phyloP scores from a whole-genome alignment of 2,329 filamentous ascomycete species.

The Aspergillus brasiliensis region DNA sequence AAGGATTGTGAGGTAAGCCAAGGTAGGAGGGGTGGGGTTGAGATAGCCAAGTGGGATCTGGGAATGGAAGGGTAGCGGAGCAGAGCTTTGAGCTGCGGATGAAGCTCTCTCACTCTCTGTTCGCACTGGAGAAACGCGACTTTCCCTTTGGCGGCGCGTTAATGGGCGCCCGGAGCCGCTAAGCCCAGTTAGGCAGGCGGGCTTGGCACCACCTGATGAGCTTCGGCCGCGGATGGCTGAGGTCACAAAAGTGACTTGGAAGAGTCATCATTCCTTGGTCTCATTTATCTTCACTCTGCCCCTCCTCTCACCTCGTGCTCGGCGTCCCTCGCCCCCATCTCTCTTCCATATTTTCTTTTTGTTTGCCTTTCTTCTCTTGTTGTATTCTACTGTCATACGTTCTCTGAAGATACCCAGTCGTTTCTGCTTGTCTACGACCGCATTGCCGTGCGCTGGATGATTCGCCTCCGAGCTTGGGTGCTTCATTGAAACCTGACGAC shows the following conservation, averaged over 20 bases:
- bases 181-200: slow-evolving; percentile 21
- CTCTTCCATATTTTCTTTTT: slow-evolving; percentile 4
- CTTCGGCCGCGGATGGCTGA: neutral
- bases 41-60: neutral
- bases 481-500: slow-evolving; percentile 26
- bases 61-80: neutral
- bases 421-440: slow-evolving; percentile 20
- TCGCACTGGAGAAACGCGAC: slow-evolving; percentile 28
- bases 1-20: neutral
- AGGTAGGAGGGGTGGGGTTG: neutral
- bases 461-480: slow-evolving; percentile 23
- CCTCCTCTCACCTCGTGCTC: neutral
- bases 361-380: slow-evolving; percentile 17
- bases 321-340: slow-evolving; percentile 14
- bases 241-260: neutral
- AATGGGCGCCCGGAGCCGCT: slow-evolving; percentile 33
- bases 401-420: slow-evolving; percentile 23
- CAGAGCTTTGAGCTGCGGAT: slow-evolving; percentile 21
- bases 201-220: slow-evolving; percentile 26
- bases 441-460: slow-evolving; percentile 16
- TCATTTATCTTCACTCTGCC: neutral
- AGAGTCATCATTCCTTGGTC: slow-evolving; percentile 12
- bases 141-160: slow-evolving; percentile 34
- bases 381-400: slow-evolving; percentile 20
- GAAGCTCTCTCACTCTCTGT: slow-evolving; percentile 14